Evolutionary conservation across 1,139 yeast species (phyloP), one percentile per base, ranked within the genome.

Genomic region (Pichia sp.): DNA sequence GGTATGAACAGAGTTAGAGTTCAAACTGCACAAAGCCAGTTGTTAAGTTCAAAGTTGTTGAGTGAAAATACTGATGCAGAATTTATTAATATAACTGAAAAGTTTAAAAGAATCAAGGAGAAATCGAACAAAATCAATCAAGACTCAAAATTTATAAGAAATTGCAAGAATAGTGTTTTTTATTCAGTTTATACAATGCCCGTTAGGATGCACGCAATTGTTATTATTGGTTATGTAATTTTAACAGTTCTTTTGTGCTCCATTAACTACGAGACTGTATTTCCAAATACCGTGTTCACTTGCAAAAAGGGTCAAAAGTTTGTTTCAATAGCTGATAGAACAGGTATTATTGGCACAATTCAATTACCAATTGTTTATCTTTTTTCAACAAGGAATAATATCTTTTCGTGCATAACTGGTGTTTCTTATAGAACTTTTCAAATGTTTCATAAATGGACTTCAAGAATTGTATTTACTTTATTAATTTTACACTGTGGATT

Each of bases 361-460:
- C 73, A 81, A 59, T 63, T 81, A 59, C 89, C 90, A 0, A 59
- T 81, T 14, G 60, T 82, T 29, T 72, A 80, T 44, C 60, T 83
- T 42, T 81, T 83, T 67, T 84, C 83, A 0, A 83, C 87, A 0
- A 70, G 90, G 56, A 84, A 83, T 63, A 83, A 83, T 62, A 66
- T 83, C 49, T 63, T 83, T 41, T 75, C 79, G 55, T 71, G 74
- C 69, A 47, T 80, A 7, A 82, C 88, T 0, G 79, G 85, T 27
- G 75, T 85, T 79, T 76, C 82, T 39, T 80, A 77, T 59, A 74
- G 84, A 19, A 74, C 83, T 1, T 82, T 79, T 59, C 78, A 80
- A 46, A 69, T 80, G 31, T 76, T 75, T 58, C 89, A 84, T 64
- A 69, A 81, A 53, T 81, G 86, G 86, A 60, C 78, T 2, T 78